Evolutionary conservation across 1,284 basidiomycete species (phyloP).

Genomic region (Rhodotorula sp.): DNA sequence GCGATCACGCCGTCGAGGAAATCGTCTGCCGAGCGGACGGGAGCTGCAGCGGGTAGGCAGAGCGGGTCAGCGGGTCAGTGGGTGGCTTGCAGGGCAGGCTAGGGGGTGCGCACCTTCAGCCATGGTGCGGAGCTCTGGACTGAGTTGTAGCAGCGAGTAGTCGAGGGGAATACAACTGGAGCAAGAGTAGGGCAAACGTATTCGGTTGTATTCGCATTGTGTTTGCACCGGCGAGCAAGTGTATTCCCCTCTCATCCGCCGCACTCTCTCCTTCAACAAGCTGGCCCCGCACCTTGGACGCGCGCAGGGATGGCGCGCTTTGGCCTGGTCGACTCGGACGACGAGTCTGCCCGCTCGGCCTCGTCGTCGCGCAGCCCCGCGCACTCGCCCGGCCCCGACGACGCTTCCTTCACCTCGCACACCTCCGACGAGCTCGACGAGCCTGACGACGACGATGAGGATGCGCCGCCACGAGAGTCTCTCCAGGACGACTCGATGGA

Average conservation of each 20-base stretch:
- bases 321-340: constrained; percentile 32
- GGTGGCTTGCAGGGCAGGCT: not conserved
- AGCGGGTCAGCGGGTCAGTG: not conserved
- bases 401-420: constrained; percentile 1
- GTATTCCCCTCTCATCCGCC: not conserved
- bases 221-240: no score
- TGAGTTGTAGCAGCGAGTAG: not conserved
- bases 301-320: constrained; percentile 31
- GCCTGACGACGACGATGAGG: constrained; percentile 41
- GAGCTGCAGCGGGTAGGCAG: not conserved
- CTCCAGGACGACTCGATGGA: constrained; percentile 19
- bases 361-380: not conserved
- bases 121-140: not conserved
- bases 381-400: not conserved
- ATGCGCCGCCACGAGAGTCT: constrained; percentile 15
- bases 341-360: constrained; percentile 5
- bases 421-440: constrained; percentile 33
- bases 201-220: not conserved
- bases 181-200: no score
- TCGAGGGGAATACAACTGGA: not conserved
- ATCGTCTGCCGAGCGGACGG: constrained; percentile 8
- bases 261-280: not conserved
- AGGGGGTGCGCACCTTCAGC: not conserved
- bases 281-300: no score
- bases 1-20: constrained; percentile 22